These are phyloP conservation scores for Candida quercuum DNA, from an alignment of 805 yeast species.

Conservation along the genomic window DNA sequence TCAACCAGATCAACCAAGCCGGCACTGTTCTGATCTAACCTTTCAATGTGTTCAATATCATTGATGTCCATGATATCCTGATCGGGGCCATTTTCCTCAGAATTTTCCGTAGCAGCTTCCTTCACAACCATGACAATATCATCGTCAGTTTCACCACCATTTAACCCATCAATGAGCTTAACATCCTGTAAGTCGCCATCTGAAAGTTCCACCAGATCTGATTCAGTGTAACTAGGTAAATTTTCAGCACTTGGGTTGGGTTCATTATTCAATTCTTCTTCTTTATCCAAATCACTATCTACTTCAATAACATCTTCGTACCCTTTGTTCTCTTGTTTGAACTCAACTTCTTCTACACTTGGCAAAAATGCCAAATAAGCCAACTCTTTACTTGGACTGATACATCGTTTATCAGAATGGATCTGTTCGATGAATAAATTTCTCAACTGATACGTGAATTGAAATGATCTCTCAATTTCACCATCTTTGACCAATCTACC, in stretches of 20 bases:
- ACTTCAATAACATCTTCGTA: not conserved
- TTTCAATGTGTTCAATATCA: too few relatives aligned
- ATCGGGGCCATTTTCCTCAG: not conserved
- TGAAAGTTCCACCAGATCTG: not conserved
- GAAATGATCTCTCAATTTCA: slow-evolving; percentile 78
- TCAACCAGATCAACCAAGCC: too few relatives aligned
- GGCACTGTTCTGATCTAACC: too few relatives aligned
- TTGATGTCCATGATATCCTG: too few relatives aligned
- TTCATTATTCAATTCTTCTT: too few relatives aligned
- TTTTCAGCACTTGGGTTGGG: not conserved
- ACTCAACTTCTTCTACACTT: slow-evolving; percentile 58
- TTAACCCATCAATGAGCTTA: not conserved
- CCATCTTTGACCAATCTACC: slow-evolving; percentile 76
- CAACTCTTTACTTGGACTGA: slow-evolving; percentile 76
- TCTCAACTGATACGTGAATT: slow-evolving; percentile 70
- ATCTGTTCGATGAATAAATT: slow-evolving; percentile 68
- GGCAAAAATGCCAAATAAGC: slow-evolving; percentile 87
- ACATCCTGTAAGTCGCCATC: not conserved
- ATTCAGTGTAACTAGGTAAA: too few relatives aligned
- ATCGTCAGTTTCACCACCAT: slow-evolving; percentile 18
- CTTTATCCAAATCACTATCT: too few relatives aligned
- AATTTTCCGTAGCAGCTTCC: not conserved
- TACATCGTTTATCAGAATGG: slow-evolving; percentile 52
- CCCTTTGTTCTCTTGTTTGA: slow-evolving; percentile 21
- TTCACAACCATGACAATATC: slow-evolving; percentile 2